phyloP scores from a whole-genome alignment of 2,329 filamentous ascomycete genomes.

The Calonectria pauciramosa region DNA sequence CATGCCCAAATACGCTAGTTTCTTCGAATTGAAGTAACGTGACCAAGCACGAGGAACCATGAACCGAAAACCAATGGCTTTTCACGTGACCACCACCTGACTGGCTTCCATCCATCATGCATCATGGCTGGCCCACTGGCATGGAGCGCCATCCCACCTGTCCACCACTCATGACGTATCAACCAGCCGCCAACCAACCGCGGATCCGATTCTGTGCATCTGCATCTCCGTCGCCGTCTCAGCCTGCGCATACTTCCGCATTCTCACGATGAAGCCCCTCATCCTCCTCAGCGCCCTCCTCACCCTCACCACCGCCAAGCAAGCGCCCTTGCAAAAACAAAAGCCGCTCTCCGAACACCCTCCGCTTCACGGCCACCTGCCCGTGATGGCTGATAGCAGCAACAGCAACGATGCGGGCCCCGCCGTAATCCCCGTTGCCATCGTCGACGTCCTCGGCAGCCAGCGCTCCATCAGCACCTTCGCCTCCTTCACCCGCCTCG shows the following conservation, averaged over 20 bases:
- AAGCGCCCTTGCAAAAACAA: constrained; percentile 18
- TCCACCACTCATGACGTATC: constrained; percentile 30
- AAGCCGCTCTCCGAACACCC: constrained; percentile 18
- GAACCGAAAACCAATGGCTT: not conserved
- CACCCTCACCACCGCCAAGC: constrained; percentile 28
- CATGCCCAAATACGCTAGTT: not conserved
- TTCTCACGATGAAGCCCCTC: constrained; percentile 40
- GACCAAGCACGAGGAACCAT: not conserved
- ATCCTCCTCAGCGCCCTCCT: constrained; percentile 31
- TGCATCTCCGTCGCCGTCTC: constrained; percentile 6
- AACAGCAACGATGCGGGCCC: constrained; percentile 37
- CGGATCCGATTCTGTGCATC: constrained; percentile 1
- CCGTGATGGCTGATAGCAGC: constrained; percentile 43
- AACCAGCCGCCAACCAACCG: constrained; percentile 18
- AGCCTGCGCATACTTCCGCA: not conserved
- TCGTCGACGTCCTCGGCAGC: constrained; percentile 87
- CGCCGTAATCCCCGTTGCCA: constrained; percentile 67
- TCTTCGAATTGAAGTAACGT: not conserved
- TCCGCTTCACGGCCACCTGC: constrained; percentile 40
- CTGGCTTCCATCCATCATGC: not conserved
- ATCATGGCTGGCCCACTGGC: not conserved
- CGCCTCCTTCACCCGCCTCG: constrained; percentile 82
- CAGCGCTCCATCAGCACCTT: constrained; percentile 88
- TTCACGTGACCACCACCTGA: not conserved
- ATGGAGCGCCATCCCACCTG: not conserved